A percentile compares a stretch with the other conserved stretches of the same genome.
phyloP scores from a whole-genome alignment of 225 moss, liverwort and hornwort genomes.

The Sphagnum tenellum region DNA sequence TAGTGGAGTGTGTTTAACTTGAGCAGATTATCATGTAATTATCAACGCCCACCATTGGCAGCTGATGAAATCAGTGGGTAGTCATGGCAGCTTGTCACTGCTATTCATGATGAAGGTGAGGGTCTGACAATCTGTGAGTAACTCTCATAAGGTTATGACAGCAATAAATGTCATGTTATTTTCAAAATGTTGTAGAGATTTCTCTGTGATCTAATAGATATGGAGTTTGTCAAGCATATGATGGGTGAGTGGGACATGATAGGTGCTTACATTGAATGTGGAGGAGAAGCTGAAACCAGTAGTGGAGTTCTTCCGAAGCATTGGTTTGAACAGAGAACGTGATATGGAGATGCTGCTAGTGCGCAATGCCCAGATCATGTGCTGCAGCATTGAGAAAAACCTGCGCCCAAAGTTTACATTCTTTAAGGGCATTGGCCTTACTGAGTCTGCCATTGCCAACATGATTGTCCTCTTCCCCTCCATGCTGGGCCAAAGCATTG shows the following conservation, averaged over 20 bases:
- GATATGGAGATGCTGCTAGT: slow-evolving; percentile 59
- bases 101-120: too few relatives aligned
- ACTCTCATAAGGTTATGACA: too few relatives aligned
- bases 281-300: slow-evolving; percentile 72
- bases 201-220: too few relatives aligned
- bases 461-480: slow-evolving; percentile 87
- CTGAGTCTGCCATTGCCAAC: slow-evolving; percentile 43
- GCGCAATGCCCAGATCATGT: slow-evolving; percentile 72
- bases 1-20: too few relatives aligned
- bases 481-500: slow-evolving; percentile 75
- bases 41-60: too few relatives aligned
- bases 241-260: slow-evolving; percentile 16
- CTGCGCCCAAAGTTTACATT: slow-evolving; percentile 66
- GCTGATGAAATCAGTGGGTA: too few relatives aligned
- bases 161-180: too few relatives aligned
- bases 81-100: too few relatives aligned
- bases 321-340: slow-evolving; percentile 63
- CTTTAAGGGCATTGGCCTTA: slow-evolving; percentile 44
- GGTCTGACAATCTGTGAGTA: too few relatives aligned
- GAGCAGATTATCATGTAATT: too few relatives aligned
- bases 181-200: too few relatives aligned
- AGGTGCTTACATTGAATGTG: slow-evolving; percentile 71
- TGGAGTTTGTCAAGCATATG: slow-evolving; percentile 1
- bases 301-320: slow-evolving; percentile 69
- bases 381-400: slow-evolving; percentile 78